Evolutionary conservation across 2,329 filamentous ascomycete genomes (phyloP).

Genomic region (Escovopsis weberi): DNA sequence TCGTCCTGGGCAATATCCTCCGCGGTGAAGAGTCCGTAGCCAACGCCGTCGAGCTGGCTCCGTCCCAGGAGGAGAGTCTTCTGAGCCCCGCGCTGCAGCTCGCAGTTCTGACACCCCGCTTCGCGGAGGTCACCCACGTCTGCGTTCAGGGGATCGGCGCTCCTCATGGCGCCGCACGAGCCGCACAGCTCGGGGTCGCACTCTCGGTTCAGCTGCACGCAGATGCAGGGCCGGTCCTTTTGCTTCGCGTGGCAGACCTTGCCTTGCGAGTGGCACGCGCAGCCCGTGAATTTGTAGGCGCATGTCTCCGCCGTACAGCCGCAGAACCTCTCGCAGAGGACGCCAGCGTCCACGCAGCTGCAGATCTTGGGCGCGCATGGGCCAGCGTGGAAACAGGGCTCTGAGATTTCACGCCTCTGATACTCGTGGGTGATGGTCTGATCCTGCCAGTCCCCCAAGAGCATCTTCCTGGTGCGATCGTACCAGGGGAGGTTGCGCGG

Average conservation of each 20-base stretch:
- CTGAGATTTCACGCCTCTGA: conserved; percentile 40
- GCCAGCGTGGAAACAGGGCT: conserved; percentile 56
- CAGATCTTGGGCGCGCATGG: conserved; percentile 48
- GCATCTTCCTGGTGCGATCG: conserved; percentile 39
- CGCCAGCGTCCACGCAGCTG: conserved; percentile 42
- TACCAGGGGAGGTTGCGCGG: conserved; percentile 38
- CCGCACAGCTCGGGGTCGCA: conserved; percentile 66
- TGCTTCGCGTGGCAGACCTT: conserved; percentile 42
- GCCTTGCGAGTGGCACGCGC: conserved; percentile 46
- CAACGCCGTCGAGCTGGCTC: conserved; percentile 52
- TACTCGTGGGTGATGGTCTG: conserved; percentile 40
- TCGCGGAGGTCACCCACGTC: conserved; percentile 41
- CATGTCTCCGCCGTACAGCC: conserved; percentile 45
- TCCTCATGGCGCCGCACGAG: conserved; percentile 52
- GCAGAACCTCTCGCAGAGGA: conserved; percentile 63
- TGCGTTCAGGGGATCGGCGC: conserved; percentile 54
- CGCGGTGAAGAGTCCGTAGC: conserved; percentile 62
- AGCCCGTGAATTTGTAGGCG: conserved; percentile 50
- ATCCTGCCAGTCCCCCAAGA: conserved; percentile 40
- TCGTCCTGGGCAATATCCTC: conserved; percentile 52
- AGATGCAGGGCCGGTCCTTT: conserved; percentile 51
- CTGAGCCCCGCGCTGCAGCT: conserved; percentile 51
- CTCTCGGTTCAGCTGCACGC: conserved; percentile 57
- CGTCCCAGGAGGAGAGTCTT: conserved; percentile 55
- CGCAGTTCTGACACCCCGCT: conserved; percentile 56